Evolutionary conservation across 2,329 filamentous ascomycete species (phyloP), one percentile per base, ranked within the genome.

Genomic region (Trichoderma afroharzianum): DNA sequence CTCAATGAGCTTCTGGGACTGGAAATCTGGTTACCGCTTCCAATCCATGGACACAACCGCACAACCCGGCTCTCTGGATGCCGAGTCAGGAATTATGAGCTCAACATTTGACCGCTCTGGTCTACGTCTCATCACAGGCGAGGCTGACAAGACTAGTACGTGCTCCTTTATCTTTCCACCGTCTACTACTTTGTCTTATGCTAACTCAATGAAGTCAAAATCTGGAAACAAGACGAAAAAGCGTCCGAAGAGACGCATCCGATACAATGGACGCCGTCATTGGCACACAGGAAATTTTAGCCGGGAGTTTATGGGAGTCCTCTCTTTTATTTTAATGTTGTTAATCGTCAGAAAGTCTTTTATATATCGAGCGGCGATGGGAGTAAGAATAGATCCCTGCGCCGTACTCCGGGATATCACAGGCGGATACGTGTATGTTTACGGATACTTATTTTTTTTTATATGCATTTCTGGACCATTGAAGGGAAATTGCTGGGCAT

Each of bases 1-100:
- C 53, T 97, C 93, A 43, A 96, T 98, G 86, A 93, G 90, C 75
- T 99, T 99, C 85, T 99, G 95, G 93, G 97, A 99, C 81, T 99
- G 96, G 96, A 98, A 98, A 83, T 93, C 94, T 0, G 96, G 97
- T 0, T 90, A 99, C 80, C 88, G 92, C 62, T 99, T 96, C 84
- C 96, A 99, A 82, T 88, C 90, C 9, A 87, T 95, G 14, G 95
- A 99, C 76, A 97, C 93, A 4, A 93, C 93, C 8, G 96, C 96
- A 0, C 96, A 99, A 80, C 96, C 96, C 0, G 96, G 96, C 63
- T 97, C 93, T 21, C 84, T 99, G 28, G 95, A 98, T 77, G 96
- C 96, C 6, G 96, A 99, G 82, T 91, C 94, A 6, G 97, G 97
- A 68, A 90, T 99, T 76, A 97, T 99, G 92, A 93, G 92, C 79